Conservation (phyloP, 768 basidiomycete genomes). For the Naganishia friedmannii region DNA sequence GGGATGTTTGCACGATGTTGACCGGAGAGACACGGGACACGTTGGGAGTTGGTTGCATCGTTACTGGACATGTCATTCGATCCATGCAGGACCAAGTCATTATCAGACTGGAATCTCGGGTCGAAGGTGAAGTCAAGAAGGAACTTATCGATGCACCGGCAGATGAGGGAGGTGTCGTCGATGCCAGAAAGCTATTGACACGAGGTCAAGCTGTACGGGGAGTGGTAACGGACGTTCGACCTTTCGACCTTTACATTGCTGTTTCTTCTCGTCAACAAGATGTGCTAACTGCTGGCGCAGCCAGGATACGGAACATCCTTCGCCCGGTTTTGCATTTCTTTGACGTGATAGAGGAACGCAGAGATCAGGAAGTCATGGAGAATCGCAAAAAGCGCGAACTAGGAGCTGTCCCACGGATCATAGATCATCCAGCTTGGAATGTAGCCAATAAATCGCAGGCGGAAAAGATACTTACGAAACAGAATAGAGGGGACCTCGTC, state of each 20-base stretch:
- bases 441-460: constrained; percentile 87
- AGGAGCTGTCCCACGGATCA: constrained; percentile 73
- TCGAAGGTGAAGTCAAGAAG: constrained; percentile 70
- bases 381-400: constrained; percentile 82
- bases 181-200: constrained; percentile 49
- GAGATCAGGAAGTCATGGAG: constrained; percentile 68
- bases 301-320: constrained; percentile 52
- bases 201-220: constrained; percentile 72
- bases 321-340: constrained; percentile 38
- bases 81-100: constrained; percentile 58
- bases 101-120: constrained; percentile 85
- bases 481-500: constrained; percentile 92
- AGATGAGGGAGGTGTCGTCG: constrained; percentile 55
- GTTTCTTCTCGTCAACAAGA: constrained; percentile 63
- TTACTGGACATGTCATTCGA: constrained; percentile 59
- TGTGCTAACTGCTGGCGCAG: constrained; percentile 55
- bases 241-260: constrained; percentile 67
- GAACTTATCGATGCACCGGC: constrained; percentile 59
- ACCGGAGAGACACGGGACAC: constrained; percentile 84
- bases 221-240: constrained; percentile 68
- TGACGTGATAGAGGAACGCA: constrained; percentile 55
- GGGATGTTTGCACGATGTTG: constrained; percentile 90
- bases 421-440: constrained; percentile 98
- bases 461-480: constrained; percentile 80
- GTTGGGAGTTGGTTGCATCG: constrained; percentile 71